Evolutionary conservation across 1,284 basidiomycete species (phyloP).

Genomic region (Ganoderma meredithae): DNA sequence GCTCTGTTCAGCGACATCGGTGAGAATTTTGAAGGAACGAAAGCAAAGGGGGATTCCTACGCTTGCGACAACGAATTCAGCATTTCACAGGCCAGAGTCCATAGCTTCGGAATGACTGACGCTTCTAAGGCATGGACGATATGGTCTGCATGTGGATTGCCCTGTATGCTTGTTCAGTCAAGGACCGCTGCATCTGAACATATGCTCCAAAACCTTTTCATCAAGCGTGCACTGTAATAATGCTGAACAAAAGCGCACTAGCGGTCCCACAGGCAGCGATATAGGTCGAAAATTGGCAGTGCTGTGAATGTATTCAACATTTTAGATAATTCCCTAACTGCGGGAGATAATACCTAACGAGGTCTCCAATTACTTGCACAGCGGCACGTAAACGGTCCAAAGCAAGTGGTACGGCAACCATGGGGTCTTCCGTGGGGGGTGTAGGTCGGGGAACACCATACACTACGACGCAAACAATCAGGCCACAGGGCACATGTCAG

Average conservation of each 20-base stretch:
- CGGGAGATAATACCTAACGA: slow-evolving; percentile 59
- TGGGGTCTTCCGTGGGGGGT: slow-evolving; percentile 44
- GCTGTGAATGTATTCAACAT: slow-evolving; percentile 44
- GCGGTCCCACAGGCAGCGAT: slow-evolving; percentile 71
- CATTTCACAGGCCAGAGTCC: slow-evolving; percentile 59
- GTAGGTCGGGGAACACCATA: slow-evolving; percentile 19
- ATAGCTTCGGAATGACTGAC: slow-evolving; percentile 60
- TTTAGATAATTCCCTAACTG: not conserved
- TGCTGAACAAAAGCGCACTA: slow-evolving; percentile 58
- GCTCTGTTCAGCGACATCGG: slow-evolving; percentile 47
- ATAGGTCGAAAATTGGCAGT: slow-evolving; percentile 71
- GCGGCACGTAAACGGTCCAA: slow-evolving; percentile 66
- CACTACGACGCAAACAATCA: slow-evolving; percentile 10
- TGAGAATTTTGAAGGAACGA: not conserved
- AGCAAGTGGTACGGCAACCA: slow-evolving; percentile 57
- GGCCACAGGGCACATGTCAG: not conserved
- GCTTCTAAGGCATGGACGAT: slow-evolving; percentile 60
- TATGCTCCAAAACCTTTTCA: slow-evolving; percentile 48
- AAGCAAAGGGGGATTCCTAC: slow-evolving; percentile 45
- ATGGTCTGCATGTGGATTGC: slow-evolving; percentile 56
- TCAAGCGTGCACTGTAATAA: slow-evolving; percentile 67
- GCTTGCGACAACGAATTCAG: slow-evolving; percentile 55
- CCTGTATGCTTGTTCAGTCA: slow-evolving; percentile 43
- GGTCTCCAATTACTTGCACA: slow-evolving; percentile 56
- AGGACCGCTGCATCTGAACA: not conserved